Conservation (phyloP, 1,139 yeast species). For the Diutina sp. region DNA sequence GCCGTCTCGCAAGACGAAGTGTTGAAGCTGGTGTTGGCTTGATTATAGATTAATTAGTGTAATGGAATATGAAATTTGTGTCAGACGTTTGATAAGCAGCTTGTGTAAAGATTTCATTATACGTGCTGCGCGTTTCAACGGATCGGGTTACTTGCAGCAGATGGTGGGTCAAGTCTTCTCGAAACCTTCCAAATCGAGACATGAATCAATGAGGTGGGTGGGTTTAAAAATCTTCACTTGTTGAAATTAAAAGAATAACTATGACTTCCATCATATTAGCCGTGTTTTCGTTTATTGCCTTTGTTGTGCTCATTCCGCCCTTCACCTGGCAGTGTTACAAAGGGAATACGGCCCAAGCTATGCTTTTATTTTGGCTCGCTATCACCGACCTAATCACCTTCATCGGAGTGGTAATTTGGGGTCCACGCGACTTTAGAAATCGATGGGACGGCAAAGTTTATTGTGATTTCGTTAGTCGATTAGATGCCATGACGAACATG, state of each 20-base stretch:
- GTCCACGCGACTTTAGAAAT: not conserved
- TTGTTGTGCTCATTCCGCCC: not conserved
- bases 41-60: not conserved
- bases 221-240: too few relatives aligned
- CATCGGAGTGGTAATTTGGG: not conserved
- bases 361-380: not conserved
- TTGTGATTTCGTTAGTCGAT: not conserved
- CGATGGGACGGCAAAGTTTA: not conserved
- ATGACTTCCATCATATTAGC: not conserved
- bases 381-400: not conserved
- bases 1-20: not conserved
- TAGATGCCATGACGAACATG: not conserved
- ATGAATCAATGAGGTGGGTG: not conserved
- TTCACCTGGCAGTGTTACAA: not conserved
- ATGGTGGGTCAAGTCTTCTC: not conserved
- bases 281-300: not conserved
- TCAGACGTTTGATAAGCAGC: not conserved
- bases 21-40: constrained; percentile 2
- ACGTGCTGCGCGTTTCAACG: not conserved
- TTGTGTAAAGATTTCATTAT: too few relatives aligned
- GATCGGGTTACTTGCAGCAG: not conserved
- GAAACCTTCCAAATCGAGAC: not conserved
- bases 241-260: not conserved
- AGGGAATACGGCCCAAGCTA: not conserved
- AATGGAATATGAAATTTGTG: not conserved